Evolutionary conservation across 352 stramenopile genomes (phyloP).

Genomic region (Phytopythium montanum): DNA sequence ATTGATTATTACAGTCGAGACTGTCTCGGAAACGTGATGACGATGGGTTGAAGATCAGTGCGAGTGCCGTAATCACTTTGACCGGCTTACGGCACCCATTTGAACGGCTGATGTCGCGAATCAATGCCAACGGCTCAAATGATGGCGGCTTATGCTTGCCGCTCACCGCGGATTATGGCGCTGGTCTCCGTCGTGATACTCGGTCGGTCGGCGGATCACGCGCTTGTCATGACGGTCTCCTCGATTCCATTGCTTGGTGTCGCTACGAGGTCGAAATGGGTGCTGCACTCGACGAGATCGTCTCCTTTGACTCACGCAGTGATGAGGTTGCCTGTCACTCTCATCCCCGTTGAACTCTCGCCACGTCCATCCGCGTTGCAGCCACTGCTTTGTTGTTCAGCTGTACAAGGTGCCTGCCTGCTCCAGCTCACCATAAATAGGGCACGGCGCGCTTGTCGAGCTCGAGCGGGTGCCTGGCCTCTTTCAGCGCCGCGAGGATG

Average conservation of each 20-base stretch:
- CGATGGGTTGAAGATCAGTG: background rate
- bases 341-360: slow-evolving; percentile 8
- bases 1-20: background rate
- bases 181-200: no score
- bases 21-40: background rate
- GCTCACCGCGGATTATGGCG: no score
- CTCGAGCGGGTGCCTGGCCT: slow-evolving; percentile 10
- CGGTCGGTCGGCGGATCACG: no score
- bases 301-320: no score
- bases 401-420: background rate
- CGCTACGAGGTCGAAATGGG: no score
- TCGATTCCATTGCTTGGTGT: no score
- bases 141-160: no score
- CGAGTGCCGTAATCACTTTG: background rate
- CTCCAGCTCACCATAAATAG: slow-evolving; percentile 2
- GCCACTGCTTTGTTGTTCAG: background rate
- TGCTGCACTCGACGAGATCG: no score
- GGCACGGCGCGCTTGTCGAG: slow-evolving; percentile 10
- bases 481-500: slow-evolving; percentile 24
- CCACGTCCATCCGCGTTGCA: background rate
- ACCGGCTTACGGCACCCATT: background rate
- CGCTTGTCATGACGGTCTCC: no score
- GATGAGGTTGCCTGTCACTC: background rate
- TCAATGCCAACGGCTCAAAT: background rate
- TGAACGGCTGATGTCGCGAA: no score